A percentile compares a stretch with the other conserved stretches of the same genome.
phyloP scores from a whole-genome alignment of 225 moss, liverwort and hornwort genomes.

The Pseudisothecium myosuroides region DNA sequence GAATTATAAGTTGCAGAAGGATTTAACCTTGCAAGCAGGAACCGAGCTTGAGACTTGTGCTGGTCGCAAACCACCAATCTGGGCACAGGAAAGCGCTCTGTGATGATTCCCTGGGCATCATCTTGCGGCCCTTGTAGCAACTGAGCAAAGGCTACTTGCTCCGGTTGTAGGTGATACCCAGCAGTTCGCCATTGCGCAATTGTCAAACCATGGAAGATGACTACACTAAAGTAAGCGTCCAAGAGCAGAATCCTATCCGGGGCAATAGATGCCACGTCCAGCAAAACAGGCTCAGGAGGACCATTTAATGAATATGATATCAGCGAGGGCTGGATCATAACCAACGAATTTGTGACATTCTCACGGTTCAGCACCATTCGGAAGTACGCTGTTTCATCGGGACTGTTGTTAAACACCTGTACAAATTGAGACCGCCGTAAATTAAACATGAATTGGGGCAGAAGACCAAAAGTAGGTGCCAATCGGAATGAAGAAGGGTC shows the following conservation, averaged over 20 bases:
- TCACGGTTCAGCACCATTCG: constrained; percentile 98
- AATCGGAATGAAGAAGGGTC: constrained; percentile 79
- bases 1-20: constrained; percentile 97
- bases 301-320: constrained; percentile 77
- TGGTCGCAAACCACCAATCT: constrained; percentile 95
- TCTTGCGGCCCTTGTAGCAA: constrained; percentile 71
- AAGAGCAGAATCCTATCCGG: constrained; percentile 80
- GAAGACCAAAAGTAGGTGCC: constrained; percentile 76
- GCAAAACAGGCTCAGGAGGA: constrained; percentile 79
- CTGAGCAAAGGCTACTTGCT: constrained; percentile 85
- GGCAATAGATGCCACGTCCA: constrained; percentile 89
- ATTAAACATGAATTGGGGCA: constrained; percentile 99
- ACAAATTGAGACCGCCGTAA: constrained; percentile 91
- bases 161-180: constrained; percentile 84
- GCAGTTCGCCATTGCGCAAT: constrained; percentile 94
- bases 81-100: constrained; percentile 90
- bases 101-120: constrained; percentile 67
- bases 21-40: constrained; percentile 93
- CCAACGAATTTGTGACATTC: constrained; percentile 87
- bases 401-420: constrained; percentile 98
- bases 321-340: constrained; percentile 97
- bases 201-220: constrained; percentile 89
- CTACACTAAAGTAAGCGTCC: constrained; percentile 97
- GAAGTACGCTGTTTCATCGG: constrained; percentile 97
- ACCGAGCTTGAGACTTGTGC: constrained; percentile 96